A percentile compares a stretch with the other conserved stretches of the same genome.
Conservation (phyloP, 1,284 basidiomycete genomes). For the Cryptococcus sp. region DNA sequence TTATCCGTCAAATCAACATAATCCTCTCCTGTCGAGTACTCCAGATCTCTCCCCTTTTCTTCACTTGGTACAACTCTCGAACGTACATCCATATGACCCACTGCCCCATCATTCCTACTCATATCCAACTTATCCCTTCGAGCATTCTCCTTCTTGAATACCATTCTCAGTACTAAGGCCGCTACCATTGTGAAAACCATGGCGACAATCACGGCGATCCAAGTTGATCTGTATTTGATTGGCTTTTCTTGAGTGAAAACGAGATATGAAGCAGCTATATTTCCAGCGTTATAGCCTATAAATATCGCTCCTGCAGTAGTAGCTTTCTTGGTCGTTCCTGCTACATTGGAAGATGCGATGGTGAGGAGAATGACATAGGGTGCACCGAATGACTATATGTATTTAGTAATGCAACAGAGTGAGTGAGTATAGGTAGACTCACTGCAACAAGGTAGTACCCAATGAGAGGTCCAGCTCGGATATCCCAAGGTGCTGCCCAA, state of each 20-base stretch:
- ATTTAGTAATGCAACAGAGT: slow-evolving; percentile 3
- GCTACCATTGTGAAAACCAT: slow-evolving; percentile 37
- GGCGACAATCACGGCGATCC: slow-evolving; percentile 49
- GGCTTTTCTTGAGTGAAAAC: slow-evolving; percentile 34
- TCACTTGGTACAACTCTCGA: slow-evolving; percentile 5
- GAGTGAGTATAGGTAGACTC: neutral
- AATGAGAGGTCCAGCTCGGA: slow-evolving; percentile 49
- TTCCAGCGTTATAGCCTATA: slow-evolving; percentile 47
- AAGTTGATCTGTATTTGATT: slow-evolving; percentile 50
- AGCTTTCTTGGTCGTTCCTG: slow-evolving; percentile 52
- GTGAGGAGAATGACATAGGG: slow-evolving; percentile 52
- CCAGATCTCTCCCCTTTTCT: slow-evolving; percentile 4
- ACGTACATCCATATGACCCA: neutral
- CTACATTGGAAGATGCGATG: slow-evolving; percentile 48
- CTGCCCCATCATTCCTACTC: neutral
- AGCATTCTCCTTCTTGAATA: slow-evolving; percentile 42
- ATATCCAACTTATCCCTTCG: slow-evolving; percentile 17
- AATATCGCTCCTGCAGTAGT: slow-evolving; percentile 47
- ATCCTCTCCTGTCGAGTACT: slow-evolving; percentile 3
- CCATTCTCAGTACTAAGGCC: slow-evolving; percentile 37
- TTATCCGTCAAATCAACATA: slow-evolving; percentile 35
- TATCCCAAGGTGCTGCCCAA: slow-evolving; percentile 50
- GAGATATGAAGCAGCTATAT: slow-evolving; percentile 45
- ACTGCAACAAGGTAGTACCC: slow-evolving; percentile 49
- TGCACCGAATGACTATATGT: slow-evolving; percentile 48